phyloP scores from a whole-genome alignment of 2,329 filamentous ascomycete genomes.

The Parastagonospora avenae region DNA sequence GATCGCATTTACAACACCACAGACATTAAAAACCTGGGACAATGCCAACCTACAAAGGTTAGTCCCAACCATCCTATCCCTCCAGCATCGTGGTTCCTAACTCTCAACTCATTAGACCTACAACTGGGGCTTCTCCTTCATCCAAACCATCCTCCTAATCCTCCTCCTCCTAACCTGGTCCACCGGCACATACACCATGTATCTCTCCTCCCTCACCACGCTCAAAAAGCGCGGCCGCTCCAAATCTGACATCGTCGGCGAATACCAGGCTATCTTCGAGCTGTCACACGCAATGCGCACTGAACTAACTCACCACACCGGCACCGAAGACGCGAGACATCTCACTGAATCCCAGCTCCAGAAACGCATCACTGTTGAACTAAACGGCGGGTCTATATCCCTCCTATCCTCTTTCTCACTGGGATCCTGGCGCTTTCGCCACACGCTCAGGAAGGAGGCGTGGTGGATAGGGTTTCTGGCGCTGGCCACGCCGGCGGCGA shows the following conservation, averaged over 20 bases:
- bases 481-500: background rate
- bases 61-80: no score
- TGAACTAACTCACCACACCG: constrained; percentile 2
- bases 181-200: constrained; percentile 21
- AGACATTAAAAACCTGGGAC: constrained; percentile 7
- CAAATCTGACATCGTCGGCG: constrained; percentile 12
- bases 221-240: constrained; percentile 7
- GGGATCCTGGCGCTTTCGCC: background rate
- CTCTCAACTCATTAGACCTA: constrained; percentile 21
- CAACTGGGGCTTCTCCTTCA: constrained; percentile 32
- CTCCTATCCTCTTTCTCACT: background rate
- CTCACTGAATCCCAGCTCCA: constrained; percentile 2
- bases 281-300: constrained; percentile 22
- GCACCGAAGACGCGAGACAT: background rate
- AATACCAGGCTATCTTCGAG: constrained; percentile 27
- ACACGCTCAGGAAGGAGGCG: background rate
- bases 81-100: no score
- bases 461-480: background rate
- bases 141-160: constrained; percentile 21
- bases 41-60: constrained; percentile 15
- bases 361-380: constrained; percentile 1
- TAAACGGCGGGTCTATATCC: constrained; percentile 23
- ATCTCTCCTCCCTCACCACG: constrained; percentile 8
- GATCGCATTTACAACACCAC: constrained; percentile 5
- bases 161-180: constrained; percentile 21